Evolutionary conservation across 768 basidiomycete species (phyloP).

Genomic region (Paxillus ammoniavirescens): DNA sequence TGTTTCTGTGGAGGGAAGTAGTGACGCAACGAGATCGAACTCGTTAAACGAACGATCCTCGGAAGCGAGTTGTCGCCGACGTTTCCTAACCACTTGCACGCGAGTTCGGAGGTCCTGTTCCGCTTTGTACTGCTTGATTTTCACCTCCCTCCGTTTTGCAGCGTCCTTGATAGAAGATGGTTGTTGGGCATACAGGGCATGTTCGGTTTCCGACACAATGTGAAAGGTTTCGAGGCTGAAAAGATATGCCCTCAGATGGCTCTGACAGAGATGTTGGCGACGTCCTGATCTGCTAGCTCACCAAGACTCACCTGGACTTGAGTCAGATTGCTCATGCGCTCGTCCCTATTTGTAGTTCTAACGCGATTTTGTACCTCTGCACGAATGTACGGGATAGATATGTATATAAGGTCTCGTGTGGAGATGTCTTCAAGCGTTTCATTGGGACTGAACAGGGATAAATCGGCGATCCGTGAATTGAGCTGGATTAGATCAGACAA

Average conservation of each 20-base stretch:
- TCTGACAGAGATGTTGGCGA: conserved; percentile 35
- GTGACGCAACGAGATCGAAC: conserved; percentile 61
- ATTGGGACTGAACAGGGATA: conserved; percentile 81
- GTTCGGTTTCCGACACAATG: conserved; percentile 62
- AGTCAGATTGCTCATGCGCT: conserved; percentile 55
- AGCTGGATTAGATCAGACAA: conserved; percentile 56
- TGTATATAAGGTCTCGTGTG: conserved; percentile 71
- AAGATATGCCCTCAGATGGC: conserved; percentile 46
- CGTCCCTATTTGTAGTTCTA: conserved; percentile 51
- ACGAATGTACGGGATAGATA: conserved; percentile 66
- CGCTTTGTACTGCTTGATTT: conserved; percentile 86
- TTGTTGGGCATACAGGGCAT: conserved; percentile 50
- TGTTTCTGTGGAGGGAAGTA: conserved; percentile 44
- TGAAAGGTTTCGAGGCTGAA: conserved; percentile 60
- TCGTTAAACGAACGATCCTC: conserved; percentile 42
- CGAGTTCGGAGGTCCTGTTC: conserved; percentile 76
- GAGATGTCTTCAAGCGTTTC: conserved; percentile 82
- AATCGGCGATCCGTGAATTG: conserved; percentile 49
- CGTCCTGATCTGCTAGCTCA: conserved; percentile 1
- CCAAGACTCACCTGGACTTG: conserved; percentile 53
- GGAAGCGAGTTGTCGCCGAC: conserved; percentile 40
- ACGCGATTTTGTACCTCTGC: conserved; percentile 66
- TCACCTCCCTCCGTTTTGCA: conserved; percentile 73
- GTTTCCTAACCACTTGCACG: conserved; percentile 63
- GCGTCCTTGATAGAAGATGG: conserved; percentile 57